Evolutionary conservation across 148 eudicot genomes (phyloP), one percentile per base, ranked within the genome.

Genomic region (Chenopodium suecicum): DNA sequence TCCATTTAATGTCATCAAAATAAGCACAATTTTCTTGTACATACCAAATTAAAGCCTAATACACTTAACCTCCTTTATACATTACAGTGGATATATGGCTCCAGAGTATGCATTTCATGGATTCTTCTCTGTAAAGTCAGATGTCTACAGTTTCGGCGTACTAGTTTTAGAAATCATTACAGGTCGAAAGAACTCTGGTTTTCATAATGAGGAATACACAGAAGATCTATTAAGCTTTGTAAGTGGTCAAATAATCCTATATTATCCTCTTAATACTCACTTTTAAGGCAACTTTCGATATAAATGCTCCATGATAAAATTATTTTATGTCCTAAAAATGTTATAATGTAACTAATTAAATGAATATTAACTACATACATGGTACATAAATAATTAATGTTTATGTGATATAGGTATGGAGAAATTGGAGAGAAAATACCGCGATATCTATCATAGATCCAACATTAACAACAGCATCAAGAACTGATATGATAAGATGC

Each of bases 61-160:
- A 11, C 9, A 48, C 11, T 12, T 17, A 16, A 37, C 23, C 7
- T 70, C 31, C 20, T 11, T 0, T 76, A 29, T 80, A 66, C 90
- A n/a, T 4, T 37, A 0, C 7, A 37, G 44, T 37, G 44, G 44
- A 37, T 37, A 37, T 37, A 37, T 37, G 44, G 44, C 44, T 37
- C 93, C 90, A 7, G 91, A 90, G 37, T 92, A 89, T 48, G 88
- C 83, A 52, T 58, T 84, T 63, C 83, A 80, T 7, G 95, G 91
- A 37, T 25, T 67, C 4, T 90, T 88, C 56, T 90, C 93, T 0
- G 84, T 73, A 2, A 90, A 89, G 48, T 89, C 91, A 0, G 91
- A 90, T 79, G 89, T 92, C 3, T 92, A 69, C 66, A 89, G 95
- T 78, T 90, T 89, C 19, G 95, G 91, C 1, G 82, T 90, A 4